Percentiles rank a stretch among this genome's conserved stretches.
These are phyloP conservation scores for Drechmeria coniospora DNA, from an alignment of 2,329 filamentous ascomycete genomes.

Conservation along the genomic window DNA sequence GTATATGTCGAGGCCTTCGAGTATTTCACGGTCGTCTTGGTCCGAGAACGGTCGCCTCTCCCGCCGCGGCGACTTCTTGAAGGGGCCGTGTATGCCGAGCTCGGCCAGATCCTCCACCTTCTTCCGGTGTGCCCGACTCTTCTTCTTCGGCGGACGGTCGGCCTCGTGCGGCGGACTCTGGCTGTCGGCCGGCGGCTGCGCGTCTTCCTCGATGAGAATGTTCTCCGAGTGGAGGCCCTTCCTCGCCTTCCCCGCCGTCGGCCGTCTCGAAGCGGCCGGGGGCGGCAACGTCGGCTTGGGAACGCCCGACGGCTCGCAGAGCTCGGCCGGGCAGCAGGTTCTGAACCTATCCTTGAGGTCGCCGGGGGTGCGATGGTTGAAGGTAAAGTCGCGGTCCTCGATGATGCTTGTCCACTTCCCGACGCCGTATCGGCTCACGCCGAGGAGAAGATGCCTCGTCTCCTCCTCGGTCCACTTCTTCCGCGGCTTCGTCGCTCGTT, in stretches of 20 bases:
- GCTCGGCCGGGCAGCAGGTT: slow-evolving; percentile 48
- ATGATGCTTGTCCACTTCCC: slow-evolving; percentile 51
- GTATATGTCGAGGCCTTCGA: slow-evolving; percentile 42
- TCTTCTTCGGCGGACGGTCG: slow-evolving; percentile 26
- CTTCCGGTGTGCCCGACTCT: slow-evolving; percentile 38
- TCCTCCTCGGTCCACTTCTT: slow-evolving; percentile 51
- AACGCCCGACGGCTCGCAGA: slow-evolving; percentile 26
- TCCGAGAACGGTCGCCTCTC: slow-evolving; percentile 46
- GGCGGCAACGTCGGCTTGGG: slow-evolving; percentile 10
- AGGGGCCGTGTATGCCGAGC: slow-evolving; percentile 45
- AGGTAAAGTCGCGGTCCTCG: slow-evolving; percentile 43
- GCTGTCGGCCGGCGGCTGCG: slow-evolving; percentile 12
- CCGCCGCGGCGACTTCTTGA: slow-evolving; percentile 45
- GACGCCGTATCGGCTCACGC: slow-evolving; percentile 46
- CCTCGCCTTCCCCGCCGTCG: slow-evolving; percentile 24
- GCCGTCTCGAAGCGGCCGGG: too few relatives aligned
- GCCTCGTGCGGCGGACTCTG: slow-evolving; percentile 16
- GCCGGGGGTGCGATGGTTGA: slow-evolving; percentile 44
- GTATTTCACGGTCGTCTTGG: slow-evolving; percentile 46
- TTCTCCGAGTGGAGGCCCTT: slow-evolving; percentile 38
- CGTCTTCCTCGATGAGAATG: slow-evolving; percentile 34
- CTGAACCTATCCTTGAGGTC: slow-evolving; percentile 52
- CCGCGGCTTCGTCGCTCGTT: slow-evolving; percentile 40
- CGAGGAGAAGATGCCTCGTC: slow-evolving; percentile 44
- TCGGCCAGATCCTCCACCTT: slow-evolving; percentile 39